Conservation (phyloP, 345 rosid species). For the Gossypium stocksii region DNA sequence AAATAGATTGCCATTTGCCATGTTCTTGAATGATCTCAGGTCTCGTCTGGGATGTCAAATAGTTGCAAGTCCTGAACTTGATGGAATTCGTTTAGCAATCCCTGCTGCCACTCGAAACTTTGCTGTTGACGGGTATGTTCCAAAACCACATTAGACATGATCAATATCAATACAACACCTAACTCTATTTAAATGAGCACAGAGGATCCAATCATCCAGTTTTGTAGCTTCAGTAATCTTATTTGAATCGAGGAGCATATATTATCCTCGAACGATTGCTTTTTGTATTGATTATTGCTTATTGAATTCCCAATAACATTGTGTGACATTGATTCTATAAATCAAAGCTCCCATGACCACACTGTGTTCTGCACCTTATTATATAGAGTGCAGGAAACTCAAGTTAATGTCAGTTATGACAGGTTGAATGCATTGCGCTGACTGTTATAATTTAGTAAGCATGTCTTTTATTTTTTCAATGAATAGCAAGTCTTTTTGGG, state of each 20-base stretch:
- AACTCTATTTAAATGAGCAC: conserved; percentile 14
- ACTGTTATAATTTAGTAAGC: not conserved
- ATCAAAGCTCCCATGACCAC: not conserved
- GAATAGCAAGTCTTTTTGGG: no score
- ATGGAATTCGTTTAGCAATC: conserved; percentile 70
- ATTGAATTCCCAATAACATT: not conserved
- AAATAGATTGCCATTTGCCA: not conserved
- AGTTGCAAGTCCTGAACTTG: conserved; percentile 78
- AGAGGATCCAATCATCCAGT: conserved; percentile 23
- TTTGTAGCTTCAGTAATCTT: conserved; percentile 28
- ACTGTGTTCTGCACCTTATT: not conserved
- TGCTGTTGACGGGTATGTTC: conserved; percentile 78
- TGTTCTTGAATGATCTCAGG: conserved; percentile 26
- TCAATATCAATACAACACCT: not conserved
- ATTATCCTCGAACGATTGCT: not conserved
- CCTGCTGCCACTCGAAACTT: conserved; percentile 88
- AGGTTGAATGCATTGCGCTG: not conserved
- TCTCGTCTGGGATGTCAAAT: conserved; percentile 86
- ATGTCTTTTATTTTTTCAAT: no score
- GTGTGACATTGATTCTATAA: not conserved
- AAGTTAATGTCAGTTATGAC: not conserved
- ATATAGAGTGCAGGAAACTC: not conserved
- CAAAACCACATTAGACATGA: conserved; percentile 70
- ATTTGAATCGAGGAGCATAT: not conserved
- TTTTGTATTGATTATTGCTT: conserved; percentile 11